Base-by-base conservation (phyloP, 2,329 filamentous ascomycete species). In the Aspergillus fumigatiaffinis region DNA sequence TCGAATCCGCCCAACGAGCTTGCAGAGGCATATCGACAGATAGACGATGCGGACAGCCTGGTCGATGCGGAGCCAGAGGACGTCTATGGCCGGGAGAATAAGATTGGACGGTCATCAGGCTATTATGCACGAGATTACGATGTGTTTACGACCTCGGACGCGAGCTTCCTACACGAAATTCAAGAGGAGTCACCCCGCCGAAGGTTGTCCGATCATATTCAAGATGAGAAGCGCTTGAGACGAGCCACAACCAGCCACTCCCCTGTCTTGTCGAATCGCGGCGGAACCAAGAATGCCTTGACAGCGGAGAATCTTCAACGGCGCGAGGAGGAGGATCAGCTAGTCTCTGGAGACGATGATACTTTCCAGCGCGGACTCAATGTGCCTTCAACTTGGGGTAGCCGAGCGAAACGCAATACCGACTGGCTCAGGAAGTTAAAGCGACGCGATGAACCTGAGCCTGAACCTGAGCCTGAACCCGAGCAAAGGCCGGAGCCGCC, bases 1-100 rank as follows among this genome's bases (percentile, higher is more conserved):
- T 73, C 73, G 4, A 76, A 72, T 46, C 74, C 76, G 1, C 75
- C 74, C 17, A 66, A 66, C 28, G 77, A 74, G 51, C 58, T 76
- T 8, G 64, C 64, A 10, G 75, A 79, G 50, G 64, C 68, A 4
- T 79, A 79, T 58, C 66, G 67, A 51, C 67, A 68, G 58, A 76
- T 77, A 53, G 68, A 73, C 20, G 73, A 76, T 47, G 74, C 71
- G 41, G 71, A 73, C 32, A 67, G 71, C 47, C 53, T 76, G 44
- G 68, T 68, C 3, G 71, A 74, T 49, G 62, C 68, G 20, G 75
- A 72, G 17, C 64, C 53, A 21, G 62, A 75, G 50, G 71, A 73
- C 17, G 70, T 73, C 12, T 42, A 52, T 14, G n/a, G 44, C 6
- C 51, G 46, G 14, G 50, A 60, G 35, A 67, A 63, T 52, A 64